Conservation (phyloP, 2,329 filamentous ascomycete genomes). For the Fusarium luffae region DNA sequence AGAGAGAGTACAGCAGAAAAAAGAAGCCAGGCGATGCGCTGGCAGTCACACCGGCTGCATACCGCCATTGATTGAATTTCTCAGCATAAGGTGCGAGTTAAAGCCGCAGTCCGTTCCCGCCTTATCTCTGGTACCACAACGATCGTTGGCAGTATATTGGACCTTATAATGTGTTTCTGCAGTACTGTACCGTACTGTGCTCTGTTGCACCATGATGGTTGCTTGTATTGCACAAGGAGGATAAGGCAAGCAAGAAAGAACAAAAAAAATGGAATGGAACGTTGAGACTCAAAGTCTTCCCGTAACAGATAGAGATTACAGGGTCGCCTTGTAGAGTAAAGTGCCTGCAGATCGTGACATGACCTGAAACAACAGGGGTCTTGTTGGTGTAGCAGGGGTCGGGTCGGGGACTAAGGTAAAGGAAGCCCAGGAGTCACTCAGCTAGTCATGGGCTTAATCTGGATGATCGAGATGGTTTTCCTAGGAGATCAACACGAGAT, state of each 20-base stretch:
- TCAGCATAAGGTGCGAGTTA: neutral
- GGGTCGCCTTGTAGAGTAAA: conserved; percentile 35
- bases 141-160: conserved; percentile 13
- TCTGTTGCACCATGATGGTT: conserved; percentile 10
- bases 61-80: neutral
- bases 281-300: conserved; percentile 14
- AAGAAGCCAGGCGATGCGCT: conserved; percentile 22
- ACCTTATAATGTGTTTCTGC: neutral
- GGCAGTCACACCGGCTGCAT: conserved; percentile 22
- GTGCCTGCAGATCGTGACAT: conserved; percentile 36
- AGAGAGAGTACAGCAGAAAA: conserved; percentile 19
- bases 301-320: conserved; percentile 42
- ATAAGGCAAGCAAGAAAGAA: conserved; percentile 1
- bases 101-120: neutral
- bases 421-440: neutral
- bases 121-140: conserved; percentile 13
- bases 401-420: neutral
- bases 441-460: conserved; percentile 22
- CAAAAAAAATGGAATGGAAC: neutral
- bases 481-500: neutral
- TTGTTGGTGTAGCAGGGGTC: conserved; percentile 10
- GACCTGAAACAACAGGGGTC: conserved; percentile 32
- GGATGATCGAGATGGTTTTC: conserved; percentile 2
- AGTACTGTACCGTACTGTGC: neutral
- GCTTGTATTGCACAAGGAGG: conserved; percentile 24